These are phyloP conservation scores for Phytopythium ostracodes DNA, from an alignment of 352 stramenopile genomes.

Conservation along the genomic window DNA sequence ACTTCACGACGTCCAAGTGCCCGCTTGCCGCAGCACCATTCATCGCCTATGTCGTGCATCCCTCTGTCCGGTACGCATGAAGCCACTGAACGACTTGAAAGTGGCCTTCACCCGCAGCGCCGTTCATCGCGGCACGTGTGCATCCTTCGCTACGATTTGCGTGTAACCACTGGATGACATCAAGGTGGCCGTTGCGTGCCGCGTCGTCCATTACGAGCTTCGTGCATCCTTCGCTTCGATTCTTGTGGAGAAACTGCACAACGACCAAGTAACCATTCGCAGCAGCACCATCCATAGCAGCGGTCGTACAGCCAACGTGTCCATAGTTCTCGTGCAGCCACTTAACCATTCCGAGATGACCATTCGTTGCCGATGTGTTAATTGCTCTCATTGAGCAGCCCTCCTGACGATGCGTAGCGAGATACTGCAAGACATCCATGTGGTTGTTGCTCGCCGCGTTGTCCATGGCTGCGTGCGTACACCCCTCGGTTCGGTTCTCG, in stretches of 20 bases:
- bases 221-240: neutral
- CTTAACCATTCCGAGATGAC: neutral
- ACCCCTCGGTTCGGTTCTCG: neutral
- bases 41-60: neutral
- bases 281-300: neutral
- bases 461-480: constrained; percentile 21
- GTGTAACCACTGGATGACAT: constrained; percentile 2
- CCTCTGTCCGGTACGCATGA: neutral
- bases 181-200: neutral
- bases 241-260: neutral
- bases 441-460: constrained; percentile 13
- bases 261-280: neutral
- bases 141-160: neutral
- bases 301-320: neutral
- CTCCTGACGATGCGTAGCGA: neutral
- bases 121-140: neutral
- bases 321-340: neutral
- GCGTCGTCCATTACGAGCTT: neutral
- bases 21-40: neutral
- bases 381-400: neutral
- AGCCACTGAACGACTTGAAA: neutral
- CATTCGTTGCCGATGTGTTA: neutral
- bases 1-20: neutral
- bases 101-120: neutral
- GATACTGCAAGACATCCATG: neutral